A percentile compares a stretch with the other conserved stretches of the same genome.
Conservation (phyloP, 257 asterid species). For the Rhazya stricta region DNA sequence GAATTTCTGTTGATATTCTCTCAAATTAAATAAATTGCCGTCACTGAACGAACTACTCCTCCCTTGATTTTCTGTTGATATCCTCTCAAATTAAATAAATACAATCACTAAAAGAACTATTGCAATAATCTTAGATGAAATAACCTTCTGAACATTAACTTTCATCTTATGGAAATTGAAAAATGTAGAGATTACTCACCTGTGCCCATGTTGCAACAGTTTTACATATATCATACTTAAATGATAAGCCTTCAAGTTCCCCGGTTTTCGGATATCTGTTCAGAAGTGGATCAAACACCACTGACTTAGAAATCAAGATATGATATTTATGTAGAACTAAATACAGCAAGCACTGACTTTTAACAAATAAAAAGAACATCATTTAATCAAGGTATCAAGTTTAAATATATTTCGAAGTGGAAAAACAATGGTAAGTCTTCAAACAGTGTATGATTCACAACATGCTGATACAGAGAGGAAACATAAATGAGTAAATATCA, state of each 20-base stretch:
- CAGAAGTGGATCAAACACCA: conserved; percentile 8
- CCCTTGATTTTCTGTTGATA: too few relatives aligned
- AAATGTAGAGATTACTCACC: conserved; percentile 35
- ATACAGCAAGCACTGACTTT: neutral
- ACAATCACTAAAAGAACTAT: neutral
- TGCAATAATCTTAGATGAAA: neutral
- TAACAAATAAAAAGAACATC: neutral
- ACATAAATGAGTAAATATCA: neutral
- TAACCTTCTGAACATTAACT: neutral
- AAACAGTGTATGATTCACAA: neutral
- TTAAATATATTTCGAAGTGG: neutral
- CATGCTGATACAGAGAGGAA: neutral
- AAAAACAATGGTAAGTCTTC: neutral
- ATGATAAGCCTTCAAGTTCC: conserved; percentile 79
- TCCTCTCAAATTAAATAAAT: too few relatives aligned
- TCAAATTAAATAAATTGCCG: neutral
- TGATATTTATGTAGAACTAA: neutral
- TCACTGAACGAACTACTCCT: too few relatives aligned
- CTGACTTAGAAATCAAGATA: neutral
- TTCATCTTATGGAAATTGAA: neutral
- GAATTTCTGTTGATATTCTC: neutral
- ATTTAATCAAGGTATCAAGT: neutral
- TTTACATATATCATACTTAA: conserved; percentile 71
- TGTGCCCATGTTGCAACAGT: conserved; percentile 99
- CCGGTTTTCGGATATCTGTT: conserved; percentile 97